These are phyloP conservation scores for Dactylorhiza incarnata DNA, from an alignment of 106 monocot species.

Conservation along the genomic window DNA sequence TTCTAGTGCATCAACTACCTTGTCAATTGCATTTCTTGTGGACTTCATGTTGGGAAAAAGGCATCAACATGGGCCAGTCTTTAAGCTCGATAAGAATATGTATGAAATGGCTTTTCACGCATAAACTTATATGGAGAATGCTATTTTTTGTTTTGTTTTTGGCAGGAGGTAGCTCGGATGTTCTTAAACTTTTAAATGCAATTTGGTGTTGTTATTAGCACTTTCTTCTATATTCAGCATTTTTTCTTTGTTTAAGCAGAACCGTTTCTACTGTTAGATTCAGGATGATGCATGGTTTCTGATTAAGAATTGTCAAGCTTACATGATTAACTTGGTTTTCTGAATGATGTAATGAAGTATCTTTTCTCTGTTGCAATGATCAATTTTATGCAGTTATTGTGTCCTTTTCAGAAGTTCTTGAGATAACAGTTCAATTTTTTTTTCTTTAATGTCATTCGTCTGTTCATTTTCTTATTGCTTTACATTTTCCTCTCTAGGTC, in stretches of 20 bases:
- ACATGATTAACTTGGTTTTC: no score
- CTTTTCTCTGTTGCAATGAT: neutral
- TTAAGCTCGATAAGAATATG: neutral
- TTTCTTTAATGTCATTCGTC: neutral
- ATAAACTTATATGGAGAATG: neutral
- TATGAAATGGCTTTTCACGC: neutral
- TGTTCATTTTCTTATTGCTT: neutral
- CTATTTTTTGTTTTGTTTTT: no score
- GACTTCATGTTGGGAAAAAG: neutral
- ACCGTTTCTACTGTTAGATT: neutral
- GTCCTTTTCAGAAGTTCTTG: neutral
- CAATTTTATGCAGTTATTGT: neutral
- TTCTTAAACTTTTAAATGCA: neutral
- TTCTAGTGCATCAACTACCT: neutral
- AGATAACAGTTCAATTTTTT: neutral
- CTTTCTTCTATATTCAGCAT: neutral
- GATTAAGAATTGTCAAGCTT: neutral
- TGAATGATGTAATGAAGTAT: no score
- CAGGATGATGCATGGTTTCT: neutral
- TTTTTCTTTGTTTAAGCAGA: neutral
- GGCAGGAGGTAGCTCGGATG: no score
- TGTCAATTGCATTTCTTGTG: neutral
- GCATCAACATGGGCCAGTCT: neutral
- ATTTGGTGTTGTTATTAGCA: neutral
- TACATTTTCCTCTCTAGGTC: conserved; percentile 34